Evolutionary conservation across 108 stramenopile genomes (phyloP).

Genomic region (Nitzschia sp.): DNA sequence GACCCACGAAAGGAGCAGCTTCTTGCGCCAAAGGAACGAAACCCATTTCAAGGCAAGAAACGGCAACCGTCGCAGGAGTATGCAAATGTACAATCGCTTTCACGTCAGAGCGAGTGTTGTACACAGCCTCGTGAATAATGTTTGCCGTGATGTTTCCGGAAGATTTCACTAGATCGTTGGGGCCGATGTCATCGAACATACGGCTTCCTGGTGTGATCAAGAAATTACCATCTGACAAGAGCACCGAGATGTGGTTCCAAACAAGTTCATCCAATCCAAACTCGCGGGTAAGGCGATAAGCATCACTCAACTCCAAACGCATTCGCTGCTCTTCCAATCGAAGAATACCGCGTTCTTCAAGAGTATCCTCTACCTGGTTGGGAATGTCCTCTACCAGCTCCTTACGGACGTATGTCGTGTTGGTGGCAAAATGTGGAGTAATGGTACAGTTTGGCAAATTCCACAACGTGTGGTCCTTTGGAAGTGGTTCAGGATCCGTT

Average conservation of each 20-base stretch:
- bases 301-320: conserved; percentile 25
- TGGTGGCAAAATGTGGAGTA: conserved; percentile 64
- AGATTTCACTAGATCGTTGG: conserved; percentile 52
- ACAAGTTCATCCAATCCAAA: conserved; percentile 67
- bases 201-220: conserved; percentile 59
- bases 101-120: conserved; percentile 48
- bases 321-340: conserved; percentile 31
- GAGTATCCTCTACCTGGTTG: conserved; percentile 44
- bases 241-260: conserved; percentile 72
- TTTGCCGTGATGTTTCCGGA: conserved; percentile 60
- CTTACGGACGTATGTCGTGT: conserved; percentile 56
- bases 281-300: conserved; percentile 47
- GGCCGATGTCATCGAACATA: conserved; percentile 51
- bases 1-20: conserved; percentile 50
- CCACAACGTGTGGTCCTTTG: conserved; percentile 50
- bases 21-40: conserved; percentile 60
- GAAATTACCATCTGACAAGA: conserved; percentile 38
- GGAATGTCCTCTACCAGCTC: conserved; percentile 55
- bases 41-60: conserved; percentile 63
- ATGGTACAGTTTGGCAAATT: conserved; percentile 48
- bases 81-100: conserved; percentile 69
- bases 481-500: conserved; percentile 61
- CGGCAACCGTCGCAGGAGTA: conserved; percentile 55
- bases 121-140: conserved; percentile 68
- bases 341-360: conserved; percentile 38